A percentile compares a stretch with the other conserved stretches of the same genome.
These are phyloP conservation scores for Cystobasidiopsis lactophilus DNA, from an alignment of 768 basidiomycete species.

Conservation along the genomic window DNA sequence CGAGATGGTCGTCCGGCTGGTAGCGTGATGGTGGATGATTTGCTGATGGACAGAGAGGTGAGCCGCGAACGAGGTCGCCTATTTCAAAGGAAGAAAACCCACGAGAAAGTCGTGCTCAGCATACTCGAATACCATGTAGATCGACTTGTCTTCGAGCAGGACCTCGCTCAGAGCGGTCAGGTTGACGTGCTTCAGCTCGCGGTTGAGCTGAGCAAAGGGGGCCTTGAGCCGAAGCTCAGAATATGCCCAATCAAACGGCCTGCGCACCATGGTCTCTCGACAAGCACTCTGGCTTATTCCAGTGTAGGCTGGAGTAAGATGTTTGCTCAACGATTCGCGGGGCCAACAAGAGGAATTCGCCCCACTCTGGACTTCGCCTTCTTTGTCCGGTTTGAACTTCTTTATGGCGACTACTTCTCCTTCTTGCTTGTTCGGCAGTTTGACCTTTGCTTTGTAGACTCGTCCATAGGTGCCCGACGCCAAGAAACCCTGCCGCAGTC, in stretches of 20 bases:
- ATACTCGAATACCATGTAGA: constrained; percentile 98
- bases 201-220: constrained; percentile 46
- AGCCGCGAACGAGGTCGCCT: background rate
- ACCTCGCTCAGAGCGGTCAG: constrained; percentile 79
- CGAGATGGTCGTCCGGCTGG: constrained; percentile 55
- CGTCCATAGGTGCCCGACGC: constrained; percentile 94
- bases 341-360: too few relatives aligned
- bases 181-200: constrained; percentile 76
- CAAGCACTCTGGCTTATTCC: constrained; percentile 96
- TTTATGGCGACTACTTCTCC: constrained; percentile 59
- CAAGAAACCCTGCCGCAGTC: constrained; percentile 65
- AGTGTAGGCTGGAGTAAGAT: constrained; percentile 75
- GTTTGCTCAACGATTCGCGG: too few relatives aligned
- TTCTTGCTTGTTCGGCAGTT: constrained; percentile 10
- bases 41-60: constrained; percentile 38
- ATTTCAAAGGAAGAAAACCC: constrained; percentile 20
- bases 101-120: constrained; percentile 97
- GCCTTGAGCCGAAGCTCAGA: background rate
- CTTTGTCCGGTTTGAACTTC: constrained; percentile 99
- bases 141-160: constrained; percentile 90
- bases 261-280: constrained; percentile 73
- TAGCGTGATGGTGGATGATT: constrained; percentile 95
- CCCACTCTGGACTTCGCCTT: constrained; percentile 47
- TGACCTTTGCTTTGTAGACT: constrained; percentile 66
- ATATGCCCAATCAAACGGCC: constrained; percentile 1